A percentile compares a stretch with the other conserved stretches of the same genome.
phyloP scores from a whole-genome alignment of 441 rosid species.

The Pelargonium australe region DNA sequence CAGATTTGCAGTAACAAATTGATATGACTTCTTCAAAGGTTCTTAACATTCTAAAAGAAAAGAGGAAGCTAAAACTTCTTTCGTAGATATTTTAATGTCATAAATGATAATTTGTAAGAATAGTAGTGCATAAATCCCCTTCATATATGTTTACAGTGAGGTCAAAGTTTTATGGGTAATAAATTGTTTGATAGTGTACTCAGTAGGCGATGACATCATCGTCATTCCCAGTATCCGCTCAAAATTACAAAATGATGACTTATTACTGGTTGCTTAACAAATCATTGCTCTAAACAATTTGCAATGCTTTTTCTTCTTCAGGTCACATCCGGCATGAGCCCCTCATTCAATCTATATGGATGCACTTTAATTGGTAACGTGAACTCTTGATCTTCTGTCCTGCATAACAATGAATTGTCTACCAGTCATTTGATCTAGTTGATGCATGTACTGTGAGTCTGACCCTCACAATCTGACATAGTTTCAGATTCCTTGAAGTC shows the following conservation, averaged over 20 bases:
- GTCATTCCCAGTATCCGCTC: background rate
- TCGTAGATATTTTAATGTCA: background rate
- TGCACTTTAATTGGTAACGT: constrained; percentile 71
- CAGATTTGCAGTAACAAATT: no score
- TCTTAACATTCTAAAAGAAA: no score
- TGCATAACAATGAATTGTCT: background rate
- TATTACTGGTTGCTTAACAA: background rate
- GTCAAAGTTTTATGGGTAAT: background rate
- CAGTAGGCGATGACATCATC: background rate
- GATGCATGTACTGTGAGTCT: background rate
- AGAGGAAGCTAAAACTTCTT: background rate
- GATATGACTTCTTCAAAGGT: no score
- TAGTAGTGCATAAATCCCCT: no score
- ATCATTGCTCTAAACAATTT: constrained; percentile 5
- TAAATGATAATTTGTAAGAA: background rate
- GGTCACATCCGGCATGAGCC: constrained; percentile 93
- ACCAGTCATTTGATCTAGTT: background rate
- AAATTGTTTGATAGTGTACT: background rate
- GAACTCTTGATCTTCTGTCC: constrained; percentile 18
- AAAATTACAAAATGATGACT: background rate
- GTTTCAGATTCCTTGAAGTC: background rate
- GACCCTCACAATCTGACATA: background rate
- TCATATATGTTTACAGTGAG: no score
- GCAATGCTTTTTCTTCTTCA: constrained; percentile 21
- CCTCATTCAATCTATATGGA: constrained; percentile 72